Percentiles rank a stretch among this genome's conserved stretches.
These are phyloP conservation scores for Chaetomiaceae sp. DNA, from an alignment of 2,329 filamentous ascomycete genomes.

Conservation along the genomic window DNA sequence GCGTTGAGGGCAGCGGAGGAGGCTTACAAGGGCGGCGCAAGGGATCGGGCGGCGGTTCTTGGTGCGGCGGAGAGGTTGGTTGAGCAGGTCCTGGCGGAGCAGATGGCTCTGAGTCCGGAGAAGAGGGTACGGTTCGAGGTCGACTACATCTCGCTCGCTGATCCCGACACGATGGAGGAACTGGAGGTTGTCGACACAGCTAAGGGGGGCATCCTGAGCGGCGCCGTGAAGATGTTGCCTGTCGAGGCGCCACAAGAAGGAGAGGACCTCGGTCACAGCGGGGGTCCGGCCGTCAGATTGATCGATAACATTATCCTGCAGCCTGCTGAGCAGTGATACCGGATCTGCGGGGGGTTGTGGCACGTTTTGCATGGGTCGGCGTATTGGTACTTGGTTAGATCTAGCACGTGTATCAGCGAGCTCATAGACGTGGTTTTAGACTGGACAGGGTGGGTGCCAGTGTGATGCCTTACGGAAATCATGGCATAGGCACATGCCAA, in stretches of 20 bases:
- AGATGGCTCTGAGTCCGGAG: constrained; percentile 54
- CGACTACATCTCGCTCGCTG: constrained; percentile 88
- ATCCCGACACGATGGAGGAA: constrained; percentile 79
- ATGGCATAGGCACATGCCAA: too few species aligned
- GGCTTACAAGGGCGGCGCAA: constrained; percentile 54
- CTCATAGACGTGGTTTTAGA: constrained; percentile 5
- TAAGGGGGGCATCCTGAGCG: constrained; percentile 79
- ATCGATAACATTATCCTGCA: constrained; percentile 88
- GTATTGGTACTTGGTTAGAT: constrained; percentile 3
- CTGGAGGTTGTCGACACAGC: constrained; percentile 63
- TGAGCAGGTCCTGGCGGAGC: constrained; percentile 51
- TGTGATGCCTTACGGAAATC: not conserved
- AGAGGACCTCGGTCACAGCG: constrained; percentile 71
- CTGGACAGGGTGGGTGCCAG: not conserved
- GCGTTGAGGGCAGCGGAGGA: constrained; percentile 68
- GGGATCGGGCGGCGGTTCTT: constrained; percentile 63
- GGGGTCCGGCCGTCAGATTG: constrained; percentile 72
- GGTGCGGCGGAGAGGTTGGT: constrained; percentile 63
- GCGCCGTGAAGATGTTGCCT: constrained; percentile 83
- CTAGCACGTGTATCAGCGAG: not conserved
- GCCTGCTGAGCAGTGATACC: constrained; percentile 28
- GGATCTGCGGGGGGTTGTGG: not conserved
- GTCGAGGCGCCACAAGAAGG: constrained; percentile 64
- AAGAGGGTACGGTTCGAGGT: constrained; percentile 72
- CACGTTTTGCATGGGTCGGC: constrained; percentile 17